These are phyloP conservation scores for Physcomitrellopsis africana DNA, from an alignment of 225 moss, liverwort and hornwort genomes.

Conservation along the genomic window DNA sequence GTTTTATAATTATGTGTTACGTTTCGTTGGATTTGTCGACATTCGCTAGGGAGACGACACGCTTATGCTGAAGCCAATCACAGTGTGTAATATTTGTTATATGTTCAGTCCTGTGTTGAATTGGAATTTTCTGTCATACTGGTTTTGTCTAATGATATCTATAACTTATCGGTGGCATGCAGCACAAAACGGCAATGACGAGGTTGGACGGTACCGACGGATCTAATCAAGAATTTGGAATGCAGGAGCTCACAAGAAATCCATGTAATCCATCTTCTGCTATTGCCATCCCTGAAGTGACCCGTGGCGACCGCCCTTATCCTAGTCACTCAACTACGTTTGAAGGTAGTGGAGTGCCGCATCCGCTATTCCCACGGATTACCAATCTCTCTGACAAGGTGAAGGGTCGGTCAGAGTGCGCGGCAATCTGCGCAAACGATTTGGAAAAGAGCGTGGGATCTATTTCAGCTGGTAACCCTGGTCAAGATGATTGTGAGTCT, in stretches of 20 bases:
- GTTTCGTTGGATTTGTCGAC: too few relatives aligned
- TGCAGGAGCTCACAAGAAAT: conserved; percentile 58
- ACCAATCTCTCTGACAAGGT: conserved; percentile 82
- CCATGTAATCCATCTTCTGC: conserved; percentile 29
- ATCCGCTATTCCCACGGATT: conserved; percentile 80
- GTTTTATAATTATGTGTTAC: too few relatives aligned
- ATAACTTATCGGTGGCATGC: too few relatives aligned
- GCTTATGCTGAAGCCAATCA: too few relatives aligned
- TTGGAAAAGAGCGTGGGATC: conserved; percentile 98
- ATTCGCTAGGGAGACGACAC: too few relatives aligned
- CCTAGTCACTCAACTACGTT: conserved; percentile 34
- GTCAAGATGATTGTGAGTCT: conserved; percentile 75
- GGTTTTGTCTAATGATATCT: too few relatives aligned
- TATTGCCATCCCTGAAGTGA: conserved; percentile 51
- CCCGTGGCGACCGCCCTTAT: conserved; percentile 48
- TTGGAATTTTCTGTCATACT: too few relatives aligned
- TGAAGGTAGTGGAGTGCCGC: conserved; percentile 67
- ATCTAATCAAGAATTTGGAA: conserved; percentile 22
- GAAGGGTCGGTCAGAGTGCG: conserved; percentile 64
- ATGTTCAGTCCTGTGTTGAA: too few relatives aligned
- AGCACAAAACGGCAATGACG: too few relatives aligned
- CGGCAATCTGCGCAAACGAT: conserved; percentile 70
- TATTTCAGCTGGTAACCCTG: conserved; percentile 76
- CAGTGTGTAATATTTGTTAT: too few relatives aligned
- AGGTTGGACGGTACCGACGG: background rate